Evolutionary conservation across 1,284 basidiomycete species (phyloP).

Genomic region (Somion occarium): DNA sequence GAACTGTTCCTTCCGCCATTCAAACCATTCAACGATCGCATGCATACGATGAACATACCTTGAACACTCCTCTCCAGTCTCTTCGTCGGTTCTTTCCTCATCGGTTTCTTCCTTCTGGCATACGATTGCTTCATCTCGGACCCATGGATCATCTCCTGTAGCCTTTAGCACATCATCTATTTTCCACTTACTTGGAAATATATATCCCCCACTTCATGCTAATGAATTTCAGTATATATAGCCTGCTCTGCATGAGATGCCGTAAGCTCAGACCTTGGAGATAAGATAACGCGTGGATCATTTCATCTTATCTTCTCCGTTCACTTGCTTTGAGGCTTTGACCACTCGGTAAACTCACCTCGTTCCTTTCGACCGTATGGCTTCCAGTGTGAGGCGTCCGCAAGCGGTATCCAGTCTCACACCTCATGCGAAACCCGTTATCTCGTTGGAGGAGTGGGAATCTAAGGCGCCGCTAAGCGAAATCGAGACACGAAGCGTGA

Average conservation of each 20-base stretch:
- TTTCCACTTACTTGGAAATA: background rate
- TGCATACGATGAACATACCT: background rate
- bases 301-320: background rate
- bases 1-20: background rate
- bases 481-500: constrained; percentile 63
- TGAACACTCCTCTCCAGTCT: background rate
- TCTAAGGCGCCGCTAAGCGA: constrained; percentile 72
- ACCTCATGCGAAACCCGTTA: constrained; percentile 33
- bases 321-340: background rate
- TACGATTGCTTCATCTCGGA: background rate
- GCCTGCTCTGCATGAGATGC: too few species aligned
- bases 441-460: constrained; percentile 88
- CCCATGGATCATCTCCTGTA: background rate
- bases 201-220: background rate
- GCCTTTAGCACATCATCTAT: background rate
- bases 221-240: too few species aligned
- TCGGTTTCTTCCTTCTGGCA: background rate
- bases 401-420: constrained; percentile 12
- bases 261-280: constrained; percentile 1
- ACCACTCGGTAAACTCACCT: background rate
- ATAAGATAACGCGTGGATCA: constrained; percentile 1
- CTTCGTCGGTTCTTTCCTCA: background rate
- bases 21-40: background rate
- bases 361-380: background rate
- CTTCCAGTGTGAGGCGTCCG: background rate